phyloP scores from a whole-genome alignment of 257 asterid species.

The Plantago major region DNA sequence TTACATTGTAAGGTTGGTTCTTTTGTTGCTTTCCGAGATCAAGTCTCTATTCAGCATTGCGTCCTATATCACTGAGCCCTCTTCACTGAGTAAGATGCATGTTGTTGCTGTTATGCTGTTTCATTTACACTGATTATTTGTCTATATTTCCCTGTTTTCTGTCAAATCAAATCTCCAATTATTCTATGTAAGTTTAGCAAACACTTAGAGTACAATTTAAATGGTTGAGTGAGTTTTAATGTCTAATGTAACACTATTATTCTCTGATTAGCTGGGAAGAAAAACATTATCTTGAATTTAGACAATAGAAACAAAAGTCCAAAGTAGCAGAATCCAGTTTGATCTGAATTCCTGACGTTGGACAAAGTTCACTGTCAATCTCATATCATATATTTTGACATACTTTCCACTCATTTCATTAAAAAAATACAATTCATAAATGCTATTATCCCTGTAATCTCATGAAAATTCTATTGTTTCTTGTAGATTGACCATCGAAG shows the following conservation, averaged over 20 bases:
- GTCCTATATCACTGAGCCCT: not conserved
- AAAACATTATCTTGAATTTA: not conserved
- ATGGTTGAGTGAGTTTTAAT: too few species aligned
- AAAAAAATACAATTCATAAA: not conserved
- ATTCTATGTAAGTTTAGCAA: not conserved
- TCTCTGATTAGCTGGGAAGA: not conserved
- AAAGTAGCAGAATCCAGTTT: not conserved
- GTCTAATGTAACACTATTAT: not conserved
- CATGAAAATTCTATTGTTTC: conserved; percentile 6
- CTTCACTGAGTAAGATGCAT: conserved; percentile 5
- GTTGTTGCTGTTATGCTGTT: not conserved
- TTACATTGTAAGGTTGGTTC: not conserved
- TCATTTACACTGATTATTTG: not conserved
- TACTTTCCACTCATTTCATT: conserved; percentile 15
- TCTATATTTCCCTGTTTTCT: not conserved
- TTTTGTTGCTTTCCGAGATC: conserved; percentile 2
- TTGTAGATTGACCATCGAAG: conserved; percentile 80
- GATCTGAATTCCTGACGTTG: not conserved
- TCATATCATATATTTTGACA: not conserved
- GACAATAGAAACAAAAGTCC: not conserved
- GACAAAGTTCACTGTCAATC: conserved; percentile 5
- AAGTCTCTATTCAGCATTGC: not conserved
- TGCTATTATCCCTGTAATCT: conserved; percentile 8
- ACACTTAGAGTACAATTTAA: not conserved
- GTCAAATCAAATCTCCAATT: not conserved